Conservation (phyloP, 2,329 filamentous ascomycete genomes). For the Talaromyces sp. region DNA sequence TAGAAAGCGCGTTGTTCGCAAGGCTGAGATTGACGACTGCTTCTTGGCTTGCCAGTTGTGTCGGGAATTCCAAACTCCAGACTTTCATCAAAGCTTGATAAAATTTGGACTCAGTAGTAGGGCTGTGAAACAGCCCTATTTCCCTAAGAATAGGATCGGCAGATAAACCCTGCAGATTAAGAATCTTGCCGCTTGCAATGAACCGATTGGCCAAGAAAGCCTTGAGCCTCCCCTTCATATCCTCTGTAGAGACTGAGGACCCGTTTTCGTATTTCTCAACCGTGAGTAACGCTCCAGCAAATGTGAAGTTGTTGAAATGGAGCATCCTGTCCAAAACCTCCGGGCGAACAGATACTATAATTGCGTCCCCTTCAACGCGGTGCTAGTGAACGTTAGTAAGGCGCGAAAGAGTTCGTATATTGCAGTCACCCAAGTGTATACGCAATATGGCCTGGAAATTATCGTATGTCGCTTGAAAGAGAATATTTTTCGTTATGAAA, state of each 20-base stretch:
- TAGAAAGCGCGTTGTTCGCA: slow-evolving; percentile 71
- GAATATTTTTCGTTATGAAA: slow-evolving; percentile 35
- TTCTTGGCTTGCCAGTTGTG: slow-evolving; percentile 65
- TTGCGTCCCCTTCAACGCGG: slow-evolving; percentile 62
- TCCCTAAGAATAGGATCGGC: slow-evolving; percentile 66
- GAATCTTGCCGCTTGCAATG: slow-evolving; percentile 63
- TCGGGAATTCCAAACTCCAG: slow-evolving; percentile 72
- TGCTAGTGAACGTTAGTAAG: slow-evolving; percentile 70
- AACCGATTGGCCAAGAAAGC: slow-evolving; percentile 72
- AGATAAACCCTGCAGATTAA: slow-evolving; percentile 76
- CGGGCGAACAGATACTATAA: slow-evolving; percentile 63
- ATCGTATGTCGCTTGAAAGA: slow-evolving; percentile 40
- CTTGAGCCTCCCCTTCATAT: slow-evolving; percentile 65
- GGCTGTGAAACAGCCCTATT: slow-evolving; percentile 71
- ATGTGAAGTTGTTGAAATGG: slow-evolving; percentile 64
- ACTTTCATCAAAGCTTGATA: slow-evolving; percentile 90
- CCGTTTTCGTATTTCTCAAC: slow-evolving; percentile 46
- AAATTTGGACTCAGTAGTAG: slow-evolving; percentile 73
- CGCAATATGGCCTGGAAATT: slow-evolving; percentile 25
- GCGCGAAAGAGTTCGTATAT: slow-evolving; percentile 44
- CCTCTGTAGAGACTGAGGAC: slow-evolving; percentile 41
- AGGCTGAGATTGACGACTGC: slow-evolving; percentile 79
- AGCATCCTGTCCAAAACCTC: slow-evolving; percentile 61
- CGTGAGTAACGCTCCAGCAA: slow-evolving; percentile 60
- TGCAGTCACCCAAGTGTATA: slow-evolving; percentile 35